phyloP scores from a whole-genome alignment of 2,329 filamentous ascomycete species.

The Aspergillus fumigatus region DNA sequence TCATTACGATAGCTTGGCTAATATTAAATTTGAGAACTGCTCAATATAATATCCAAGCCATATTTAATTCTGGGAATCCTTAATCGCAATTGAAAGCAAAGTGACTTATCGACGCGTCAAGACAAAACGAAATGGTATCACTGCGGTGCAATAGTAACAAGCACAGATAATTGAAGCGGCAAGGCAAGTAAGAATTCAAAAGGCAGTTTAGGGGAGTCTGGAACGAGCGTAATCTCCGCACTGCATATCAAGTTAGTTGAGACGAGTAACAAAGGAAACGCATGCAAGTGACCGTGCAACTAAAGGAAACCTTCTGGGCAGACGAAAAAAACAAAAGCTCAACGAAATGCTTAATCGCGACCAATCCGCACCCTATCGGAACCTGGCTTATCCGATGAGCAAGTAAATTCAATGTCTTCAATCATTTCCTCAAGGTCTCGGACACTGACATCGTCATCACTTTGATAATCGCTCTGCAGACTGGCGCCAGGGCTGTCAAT shows the following conservation, averaged over 20 bases:
- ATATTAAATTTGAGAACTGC: neutral
- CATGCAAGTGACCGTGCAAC: neutral
- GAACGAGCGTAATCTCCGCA: neutral
- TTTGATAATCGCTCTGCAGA: slow-evolving; percentile 22
- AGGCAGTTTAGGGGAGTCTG: neutral
- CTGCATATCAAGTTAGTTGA: neutral
- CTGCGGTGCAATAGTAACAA: neutral
- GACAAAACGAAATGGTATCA: neutral
- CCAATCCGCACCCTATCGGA: neutral
- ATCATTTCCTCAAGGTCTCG: slow-evolving; percentile 30
- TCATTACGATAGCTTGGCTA: neutral
- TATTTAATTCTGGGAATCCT: neutral
- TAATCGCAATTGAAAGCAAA: neutral
- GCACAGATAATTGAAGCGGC: neutral
- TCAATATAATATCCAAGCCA: neutral
- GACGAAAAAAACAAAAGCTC: neutral
- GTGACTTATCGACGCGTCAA: neutral
- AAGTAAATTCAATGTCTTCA: slow-evolving; percentile 30
- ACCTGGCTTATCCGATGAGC: slow-evolving; percentile 23
- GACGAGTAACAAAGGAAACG: neutral
- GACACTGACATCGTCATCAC: slow-evolving; percentile 19
- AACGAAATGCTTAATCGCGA: neutral
- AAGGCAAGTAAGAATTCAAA: neutral
- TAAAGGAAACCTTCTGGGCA: neutral
- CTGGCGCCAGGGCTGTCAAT: slow-evolving; percentile 26